These are phyloP conservation scores for Chloromonas sp. DNA, from an alignment of 163 green algal species.

Conservation along the genomic window DNA sequence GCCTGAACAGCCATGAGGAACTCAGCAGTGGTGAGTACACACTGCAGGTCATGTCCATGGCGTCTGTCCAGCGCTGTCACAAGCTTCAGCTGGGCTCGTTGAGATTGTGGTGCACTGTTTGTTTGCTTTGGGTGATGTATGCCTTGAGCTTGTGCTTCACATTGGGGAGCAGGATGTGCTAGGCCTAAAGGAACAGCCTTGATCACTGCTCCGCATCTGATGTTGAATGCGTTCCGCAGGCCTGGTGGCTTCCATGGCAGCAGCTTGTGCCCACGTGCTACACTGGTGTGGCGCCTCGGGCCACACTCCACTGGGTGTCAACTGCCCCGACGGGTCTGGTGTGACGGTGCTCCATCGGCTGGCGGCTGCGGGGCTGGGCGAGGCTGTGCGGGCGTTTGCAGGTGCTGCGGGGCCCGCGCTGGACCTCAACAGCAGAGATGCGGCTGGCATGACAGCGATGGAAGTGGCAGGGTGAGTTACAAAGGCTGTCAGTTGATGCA, in stretches of 20 bases:
- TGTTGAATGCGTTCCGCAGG: no score
- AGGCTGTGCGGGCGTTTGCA: background rate
- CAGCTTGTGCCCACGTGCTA: background rate
- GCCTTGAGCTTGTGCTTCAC: no score
- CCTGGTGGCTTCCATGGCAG: background rate
- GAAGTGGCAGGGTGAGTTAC: constrained; percentile 1
- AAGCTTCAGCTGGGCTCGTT: no score
- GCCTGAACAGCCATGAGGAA: background rate
- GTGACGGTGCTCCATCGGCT: background rate
- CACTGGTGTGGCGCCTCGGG: background rate
- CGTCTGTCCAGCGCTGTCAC: no score
- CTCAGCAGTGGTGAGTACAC: background rate
- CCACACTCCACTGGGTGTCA: background rate
- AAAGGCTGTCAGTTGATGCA: no score
- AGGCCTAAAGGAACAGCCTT: no score
- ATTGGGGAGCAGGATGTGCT: no score
- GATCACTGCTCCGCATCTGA: no score
- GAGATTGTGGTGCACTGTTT: no score
- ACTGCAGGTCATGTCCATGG: background rate
- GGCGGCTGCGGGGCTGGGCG: background rate
- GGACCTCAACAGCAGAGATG: background rate
- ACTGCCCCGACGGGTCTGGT: background rate
- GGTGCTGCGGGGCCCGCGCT: background rate
- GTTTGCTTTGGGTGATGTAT: no score
- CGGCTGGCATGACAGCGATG: background rate